Evolutionary conservation across 306 rosid genomes (phyloP).

Genomic region (cucumber (Cucumis sativus)): DNA sequence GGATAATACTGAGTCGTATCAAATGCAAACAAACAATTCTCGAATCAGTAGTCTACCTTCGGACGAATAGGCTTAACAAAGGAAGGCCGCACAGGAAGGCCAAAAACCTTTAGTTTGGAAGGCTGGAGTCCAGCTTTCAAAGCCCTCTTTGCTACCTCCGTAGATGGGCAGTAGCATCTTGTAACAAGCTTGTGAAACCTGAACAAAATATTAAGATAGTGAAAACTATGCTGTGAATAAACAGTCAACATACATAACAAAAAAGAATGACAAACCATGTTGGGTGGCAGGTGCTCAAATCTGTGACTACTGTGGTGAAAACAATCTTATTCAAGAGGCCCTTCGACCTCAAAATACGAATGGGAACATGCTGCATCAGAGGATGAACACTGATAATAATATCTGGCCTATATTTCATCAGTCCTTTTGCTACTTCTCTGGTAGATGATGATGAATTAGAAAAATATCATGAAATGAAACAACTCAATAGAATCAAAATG

Average conservation of each 20-base stretch:
- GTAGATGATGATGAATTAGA: background rate
- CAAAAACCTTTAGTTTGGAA: constrained; percentile 76
- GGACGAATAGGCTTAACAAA: constrained; percentile 78
- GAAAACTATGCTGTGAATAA: constrained; percentile 14
- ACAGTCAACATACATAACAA: background rate
- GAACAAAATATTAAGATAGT: constrained; percentile 22
- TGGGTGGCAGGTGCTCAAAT: constrained; percentile 99
- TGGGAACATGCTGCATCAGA: constrained; percentile 95
- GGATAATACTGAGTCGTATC: background rate
- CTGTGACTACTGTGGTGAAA: constrained; percentile 91
- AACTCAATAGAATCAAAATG: background rate
- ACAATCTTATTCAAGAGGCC: constrained; percentile 86
- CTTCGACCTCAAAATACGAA: constrained; percentile 72
- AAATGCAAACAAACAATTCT: background rate
- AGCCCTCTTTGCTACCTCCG: constrained; percentile 78
- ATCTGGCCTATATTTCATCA: constrained; percentile 97
- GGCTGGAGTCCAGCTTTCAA: constrained; percentile 80
- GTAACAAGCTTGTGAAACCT: constrained; percentile 99
- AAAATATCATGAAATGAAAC: background rate
- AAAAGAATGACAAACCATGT: constrained; percentile 56
- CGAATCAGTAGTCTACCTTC: constrained; percentile 41
- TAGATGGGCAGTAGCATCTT: constrained; percentile 92
- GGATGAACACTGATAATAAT: constrained; percentile 98
- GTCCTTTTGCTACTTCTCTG: constrained; percentile 81
- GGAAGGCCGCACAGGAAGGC: constrained; percentile 83